Evolutionary conservation across 2,329 filamentous ascomycete genomes (phyloP).

Genomic region (Aureobasidium musti): DNA sequence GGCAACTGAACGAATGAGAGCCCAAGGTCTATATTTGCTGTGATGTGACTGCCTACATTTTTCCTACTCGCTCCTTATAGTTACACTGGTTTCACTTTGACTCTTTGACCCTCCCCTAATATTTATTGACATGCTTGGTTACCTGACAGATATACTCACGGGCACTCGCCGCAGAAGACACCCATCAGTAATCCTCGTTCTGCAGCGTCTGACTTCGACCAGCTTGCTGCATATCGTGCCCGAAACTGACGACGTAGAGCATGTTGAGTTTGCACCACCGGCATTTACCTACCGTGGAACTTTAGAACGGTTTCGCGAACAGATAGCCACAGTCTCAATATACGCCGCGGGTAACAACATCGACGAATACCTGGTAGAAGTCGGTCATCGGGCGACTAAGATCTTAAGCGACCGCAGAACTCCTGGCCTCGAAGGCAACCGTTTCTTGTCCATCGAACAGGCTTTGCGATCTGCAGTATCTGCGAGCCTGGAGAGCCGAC

Average conservation of each 20-base stretch:
- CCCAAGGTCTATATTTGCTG: not conserved
- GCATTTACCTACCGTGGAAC: not conserved
- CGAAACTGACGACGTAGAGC: conserved; percentile 6
- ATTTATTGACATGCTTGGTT: not conserved
- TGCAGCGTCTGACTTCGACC: not conserved
- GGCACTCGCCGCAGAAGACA: conserved; percentile 1
- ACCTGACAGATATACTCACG: not conserved
- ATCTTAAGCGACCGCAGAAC: not conserved
- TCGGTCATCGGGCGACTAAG: not conserved
- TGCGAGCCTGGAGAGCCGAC: not conserved
- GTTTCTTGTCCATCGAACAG: conserved; percentile 1
- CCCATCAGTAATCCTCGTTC: conserved; percentile 9
- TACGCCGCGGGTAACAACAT: not conserved
- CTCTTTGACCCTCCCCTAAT: not conserved
- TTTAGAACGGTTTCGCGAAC: conserved; percentile 1
- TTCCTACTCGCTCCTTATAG: not conserved
- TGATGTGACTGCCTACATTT: not conserved
- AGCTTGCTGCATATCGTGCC: conserved; percentile 10
- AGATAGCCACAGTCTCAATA: conserved; percentile 9
- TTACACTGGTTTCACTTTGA: too few species aligned
- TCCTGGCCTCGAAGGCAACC: not conserved
- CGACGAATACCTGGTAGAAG: not conserved
- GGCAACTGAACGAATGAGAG: not conserved
- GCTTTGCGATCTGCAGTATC: conserved; percentile 13
- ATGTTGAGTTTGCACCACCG: not conserved